These are phyloP conservation scores for Syzygium aromaticum DNA, from an alignment of 345 rosid genomes.

Conservation along the genomic window DNA sequence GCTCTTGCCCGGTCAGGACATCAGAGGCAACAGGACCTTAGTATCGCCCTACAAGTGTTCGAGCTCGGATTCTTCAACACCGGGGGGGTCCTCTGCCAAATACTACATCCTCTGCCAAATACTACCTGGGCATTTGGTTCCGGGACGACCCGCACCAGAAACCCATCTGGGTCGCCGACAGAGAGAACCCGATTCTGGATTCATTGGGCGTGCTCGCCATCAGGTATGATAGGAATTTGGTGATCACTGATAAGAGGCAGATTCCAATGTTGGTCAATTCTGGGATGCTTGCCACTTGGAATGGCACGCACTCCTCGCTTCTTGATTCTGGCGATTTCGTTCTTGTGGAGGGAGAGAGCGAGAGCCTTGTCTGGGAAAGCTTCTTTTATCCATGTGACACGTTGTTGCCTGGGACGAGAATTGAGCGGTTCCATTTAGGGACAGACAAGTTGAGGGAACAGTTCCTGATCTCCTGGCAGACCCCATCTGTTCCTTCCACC, in stretches of 20 bases:
- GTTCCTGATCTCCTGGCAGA: not conserved
- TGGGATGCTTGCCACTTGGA: not conserved
- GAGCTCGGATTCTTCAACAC: not conserved
- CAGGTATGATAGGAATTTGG: not conserved
- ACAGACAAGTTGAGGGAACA: not conserved
- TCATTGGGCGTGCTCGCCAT: not conserved
- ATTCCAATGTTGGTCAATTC: not conserved
- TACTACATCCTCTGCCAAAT: not conserved
- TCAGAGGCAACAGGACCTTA: not conserved
- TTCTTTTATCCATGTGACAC: not conserved
- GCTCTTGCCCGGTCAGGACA: not conserved
- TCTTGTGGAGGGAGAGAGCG: not conserved
- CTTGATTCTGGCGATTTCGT: slow-evolving; percentile 1
- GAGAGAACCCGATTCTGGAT: not conserved
- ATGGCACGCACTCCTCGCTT: not conserved
- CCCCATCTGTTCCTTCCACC: not conserved
- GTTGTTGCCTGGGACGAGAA: not conserved
- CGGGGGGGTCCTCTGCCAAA: not conserved
- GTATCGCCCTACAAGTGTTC: not conserved
- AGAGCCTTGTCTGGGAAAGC: not conserved
- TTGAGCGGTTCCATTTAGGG: not conserved
- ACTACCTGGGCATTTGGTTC: slow-evolving; percentile 1
- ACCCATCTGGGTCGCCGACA: not conserved
- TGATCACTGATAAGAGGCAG: not conserved
- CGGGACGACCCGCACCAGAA: not conserved